phyloP scores from a whole-genome alignment of 352 stramenopile species.

The Phytophthora pistaciae region DNA sequence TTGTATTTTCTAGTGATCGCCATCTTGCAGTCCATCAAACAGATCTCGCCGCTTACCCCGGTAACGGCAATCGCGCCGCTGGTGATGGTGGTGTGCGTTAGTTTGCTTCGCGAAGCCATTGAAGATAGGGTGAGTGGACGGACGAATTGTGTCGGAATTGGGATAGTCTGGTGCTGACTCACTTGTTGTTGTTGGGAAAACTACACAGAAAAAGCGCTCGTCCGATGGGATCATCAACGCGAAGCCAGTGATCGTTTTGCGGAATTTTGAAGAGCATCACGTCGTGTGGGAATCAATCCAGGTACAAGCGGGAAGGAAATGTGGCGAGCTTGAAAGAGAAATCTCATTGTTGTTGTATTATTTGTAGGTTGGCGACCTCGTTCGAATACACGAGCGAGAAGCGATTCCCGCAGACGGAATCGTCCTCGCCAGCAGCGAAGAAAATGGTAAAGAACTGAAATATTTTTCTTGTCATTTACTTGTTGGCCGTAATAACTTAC shows the following conservation, averaged over 20 bases:
- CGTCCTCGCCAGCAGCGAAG: slow-evolving; percentile 86
- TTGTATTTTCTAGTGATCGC: slow-evolving; percentile 96
- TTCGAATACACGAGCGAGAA: slow-evolving; percentile 87
- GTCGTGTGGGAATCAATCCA: slow-evolving; percentile 82
- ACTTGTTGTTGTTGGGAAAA: slow-evolving; percentile 9
- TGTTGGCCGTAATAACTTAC: neutral
- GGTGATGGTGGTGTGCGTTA: slow-evolving; percentile 85
- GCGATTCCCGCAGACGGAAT: slow-evolving; percentile 93
- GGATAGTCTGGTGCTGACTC: slow-evolving; percentile 10
- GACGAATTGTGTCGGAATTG: no score
- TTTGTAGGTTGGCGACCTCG: slow-evolving; percentile 83
- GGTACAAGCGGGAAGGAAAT: slow-evolving; percentile 29
- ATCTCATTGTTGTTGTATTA: neutral
- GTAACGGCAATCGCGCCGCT: slow-evolving; percentile 83
- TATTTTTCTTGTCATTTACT: neutral
- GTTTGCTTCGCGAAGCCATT: slow-evolving; percentile 78
- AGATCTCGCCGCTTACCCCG: slow-evolving; percentile 75
- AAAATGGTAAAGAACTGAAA: slow-evolving; percentile 55
- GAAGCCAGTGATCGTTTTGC: slow-evolving; percentile 60
- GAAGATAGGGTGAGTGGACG: slow-evolving; percentile 80
- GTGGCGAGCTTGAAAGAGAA: neutral
- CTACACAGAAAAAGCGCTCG: slow-evolving; percentile 50
- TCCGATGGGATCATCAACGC: slow-evolving; percentile 74
- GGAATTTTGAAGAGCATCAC: slow-evolving; percentile 67
- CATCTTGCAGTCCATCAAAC: slow-evolving; percentile 91